Evolutionary conservation across 805 yeast genomes (phyloP), one percentile per base, ranked within the genome.

Genomic region (Zygoascus flipseniorum): DNA sequence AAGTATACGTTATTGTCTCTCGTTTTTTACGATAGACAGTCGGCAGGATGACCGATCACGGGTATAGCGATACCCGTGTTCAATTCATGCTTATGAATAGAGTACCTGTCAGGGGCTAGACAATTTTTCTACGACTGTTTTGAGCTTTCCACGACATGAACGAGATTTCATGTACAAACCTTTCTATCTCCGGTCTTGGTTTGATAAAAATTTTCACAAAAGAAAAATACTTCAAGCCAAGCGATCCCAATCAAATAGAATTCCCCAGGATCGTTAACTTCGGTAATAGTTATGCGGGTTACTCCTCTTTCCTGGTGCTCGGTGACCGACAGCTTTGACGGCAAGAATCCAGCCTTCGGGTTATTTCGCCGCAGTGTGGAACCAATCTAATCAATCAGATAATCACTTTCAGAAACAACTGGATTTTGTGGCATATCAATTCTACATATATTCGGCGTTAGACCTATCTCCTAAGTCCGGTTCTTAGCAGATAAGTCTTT

Each of bases 1-100:
- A 89, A 88, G 67, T 97, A 90, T 67, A 92, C 93, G 99, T 98
- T 93, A 69, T 71, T 93, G 55, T 81, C 93, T 20, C 71, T 93
- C 31, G 84, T n/a, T n/a, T 92, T 23, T 81, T 95, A 52, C 73
- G 97, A 58, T 99, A 93, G 66, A 84, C 90, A 0, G 87, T 88
- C 31, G 97, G 97, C 0, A 72, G 85, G 2, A 81, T 86, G 8
- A 88, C 95, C 1, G 86, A 85, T 62, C 92, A 83, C 51, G 81
- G 83, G 48, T 96, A 92, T 61, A 80, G 86, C 53, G 92, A 88
- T 58, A 86, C 96, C 0, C 70, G 86, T 46, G 95, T 90, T 16
- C 74, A 96, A 61, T 93, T 87, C 63, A 99, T 93, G 69, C 89
- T 93, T 52, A 93, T 93, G 99, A 99, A 93, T 67, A 99, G 99